Base-by-base conservation (phyloP, 1,139 yeast genomes). In the Geotrichum fermentans region DNA sequence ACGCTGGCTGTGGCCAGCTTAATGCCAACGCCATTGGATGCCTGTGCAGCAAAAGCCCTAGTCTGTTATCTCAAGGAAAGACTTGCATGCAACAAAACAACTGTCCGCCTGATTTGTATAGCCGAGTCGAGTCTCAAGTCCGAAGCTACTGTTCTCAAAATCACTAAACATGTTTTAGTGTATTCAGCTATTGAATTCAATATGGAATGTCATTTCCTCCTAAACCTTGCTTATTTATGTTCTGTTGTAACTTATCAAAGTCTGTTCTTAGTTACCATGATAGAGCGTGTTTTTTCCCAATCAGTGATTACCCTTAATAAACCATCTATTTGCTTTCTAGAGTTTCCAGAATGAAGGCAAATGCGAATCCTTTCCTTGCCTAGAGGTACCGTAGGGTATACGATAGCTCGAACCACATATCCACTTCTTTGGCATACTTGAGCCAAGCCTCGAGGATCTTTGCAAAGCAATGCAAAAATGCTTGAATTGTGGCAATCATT, bases 321-420 rank as follows among this genome's bases (percentile, higher is more conserved):
- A 2, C 21, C 30, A 20, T 59, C 57, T 13, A 61, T 47, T 35
- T 57, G 53, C 13, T 49, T 38, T 4, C 21, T 18, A 0, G 57
- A 45, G 42, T 61, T 61, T 5, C 47, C 55, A 2, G 62, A 49
- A 21, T 61, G 64, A 18, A 61, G 51, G 43, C 64, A 61, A 6
- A 61, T 50, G 17, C 64, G 47, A 2, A 61, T 49, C 29, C 64
- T 36, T 40, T 61, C 64, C 20, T 50, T 49, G 4, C 63, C 64
- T 28, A 52, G 51, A 7, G 64, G 64, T 2, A 61, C 64, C 0
- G 64, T 61, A 1, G 64, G 64, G 39, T 54, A 56, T 8, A 61
- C 61, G 14, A 61, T 60, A 2, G 64, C 60, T 36, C 63, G 47
- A 11, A 61, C 61, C 42, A 59, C 49, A 14, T 56, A 36, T 3